phyloP scores from a whole-genome alignment of 2,329 filamentous ascomycete species.

The Didymella arachidicola region DNA sequence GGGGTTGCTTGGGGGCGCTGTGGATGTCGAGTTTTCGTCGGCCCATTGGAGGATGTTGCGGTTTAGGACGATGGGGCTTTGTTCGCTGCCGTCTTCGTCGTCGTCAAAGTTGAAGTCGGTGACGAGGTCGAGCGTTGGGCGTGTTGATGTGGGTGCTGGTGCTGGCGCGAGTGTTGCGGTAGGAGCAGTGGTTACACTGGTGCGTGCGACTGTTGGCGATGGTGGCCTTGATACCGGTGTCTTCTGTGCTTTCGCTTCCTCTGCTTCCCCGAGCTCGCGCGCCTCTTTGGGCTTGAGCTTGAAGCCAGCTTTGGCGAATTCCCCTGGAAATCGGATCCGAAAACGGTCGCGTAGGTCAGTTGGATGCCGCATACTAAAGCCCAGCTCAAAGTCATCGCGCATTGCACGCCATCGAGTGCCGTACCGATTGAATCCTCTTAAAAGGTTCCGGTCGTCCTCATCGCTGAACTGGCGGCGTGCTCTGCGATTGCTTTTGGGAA shows the following conservation, averaged over 20 bases:
- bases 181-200: background rate
- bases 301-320: slow-evolving; percentile 60
- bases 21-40: slow-evolving; percentile 39
- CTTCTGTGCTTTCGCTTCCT: slow-evolving; percentile 16
- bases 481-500: slow-evolving; percentile 60
- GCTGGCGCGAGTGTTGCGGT: background rate
- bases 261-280: slow-evolving; percentile 25
- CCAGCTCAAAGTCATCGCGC: slow-evolving; percentile 61
- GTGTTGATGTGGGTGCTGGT: slow-evolving; percentile 18
- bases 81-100: slow-evolving; percentile 19
- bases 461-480: slow-evolving; percentile 64
- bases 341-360: slow-evolving; percentile 70
- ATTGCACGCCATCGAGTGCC: slow-evolving; percentile 69
- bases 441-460: slow-evolving; percentile 65
- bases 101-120: slow-evolving; percentile 34
- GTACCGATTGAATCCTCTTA: slow-evolving; percentile 66
- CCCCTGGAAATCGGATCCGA: slow-evolving; percentile 65
- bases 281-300: slow-evolving; percentile 49
- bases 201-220: background rate
- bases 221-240: background rate
- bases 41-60: slow-evolving; percentile 52
- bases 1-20: background rate
- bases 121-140: slow-evolving; percentile 27
- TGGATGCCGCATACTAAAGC: slow-evolving; percentile 58
- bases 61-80: slow-evolving; percentile 46